A percentile compares a stretch with the other conserved stretches of the same genome.
Conservation (phyloP, 2,329 filamentous ascomycete genomes). For the Cytospora schulzeri region DNA sequence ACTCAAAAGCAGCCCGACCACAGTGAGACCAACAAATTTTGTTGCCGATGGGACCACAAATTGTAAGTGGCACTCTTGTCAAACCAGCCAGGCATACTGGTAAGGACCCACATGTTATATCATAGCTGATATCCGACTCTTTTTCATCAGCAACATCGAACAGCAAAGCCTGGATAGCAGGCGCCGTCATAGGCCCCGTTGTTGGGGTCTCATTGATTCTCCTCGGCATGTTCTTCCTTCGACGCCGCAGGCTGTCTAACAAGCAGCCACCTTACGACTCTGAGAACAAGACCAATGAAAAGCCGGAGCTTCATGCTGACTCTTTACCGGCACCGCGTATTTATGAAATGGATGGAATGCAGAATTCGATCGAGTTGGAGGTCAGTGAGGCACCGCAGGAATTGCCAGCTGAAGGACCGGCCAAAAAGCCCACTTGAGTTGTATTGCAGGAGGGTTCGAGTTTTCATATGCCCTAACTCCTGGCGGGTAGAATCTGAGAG, state of each 20-base stretch:
- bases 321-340: neutral
- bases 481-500: too few relatives aligned
- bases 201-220: constrained; percentile 1
- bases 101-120: neutral
- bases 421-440: neutral
- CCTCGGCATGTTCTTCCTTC: neutral
- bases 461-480: too few relatives aligned
- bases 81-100: neutral
- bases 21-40: neutral
- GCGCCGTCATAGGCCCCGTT: constrained; percentile 3
- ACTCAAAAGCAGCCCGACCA: neutral
- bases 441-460: neutral
- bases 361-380: neutral
- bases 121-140: neutral
- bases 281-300: neutral
- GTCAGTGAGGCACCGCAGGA: constrained; percentile 6
- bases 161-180: constrained; percentile 21
- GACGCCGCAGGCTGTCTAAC: neutral
- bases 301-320: constrained; percentile 10
- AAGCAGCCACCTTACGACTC: neutral
- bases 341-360: constrained; percentile 6
- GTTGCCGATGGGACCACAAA: neutral
- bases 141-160: neutral
- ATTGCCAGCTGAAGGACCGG: neutral
- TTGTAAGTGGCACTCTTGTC: neutral